Conservation (phyloP, 1,139 yeast genomes). For the Tardiomyces blankii region DNA sequence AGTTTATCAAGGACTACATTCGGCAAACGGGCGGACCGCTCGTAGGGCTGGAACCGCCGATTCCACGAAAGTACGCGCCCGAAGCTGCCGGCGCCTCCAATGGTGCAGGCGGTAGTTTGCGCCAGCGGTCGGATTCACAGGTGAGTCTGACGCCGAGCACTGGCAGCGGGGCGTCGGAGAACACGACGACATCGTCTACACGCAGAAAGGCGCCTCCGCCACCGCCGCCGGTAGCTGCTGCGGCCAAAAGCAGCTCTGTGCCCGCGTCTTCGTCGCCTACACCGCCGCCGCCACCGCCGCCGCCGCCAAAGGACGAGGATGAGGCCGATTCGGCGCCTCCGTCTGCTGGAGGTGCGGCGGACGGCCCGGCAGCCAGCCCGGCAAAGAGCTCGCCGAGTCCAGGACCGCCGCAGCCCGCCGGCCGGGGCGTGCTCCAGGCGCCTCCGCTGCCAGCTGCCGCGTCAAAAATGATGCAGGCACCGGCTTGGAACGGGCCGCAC, state of each 20-base stretch:
- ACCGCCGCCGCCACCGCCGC: constrained; percentile 17
- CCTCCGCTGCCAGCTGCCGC: constrained; percentile 1
- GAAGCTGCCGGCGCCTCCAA: constrained; percentile 6
- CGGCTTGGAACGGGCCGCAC: neutral
- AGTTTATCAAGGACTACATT: constrained; percentile 70
- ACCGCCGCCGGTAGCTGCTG: constrained; percentile 15
- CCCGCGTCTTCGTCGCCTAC: constrained; percentile 15
- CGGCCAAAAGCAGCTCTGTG: constrained; percentile 10
- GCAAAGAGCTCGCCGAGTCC: constrained; percentile 2
- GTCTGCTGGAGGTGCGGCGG: no score
- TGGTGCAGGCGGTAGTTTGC: constrained; percentile 4
- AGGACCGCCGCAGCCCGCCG: constrained; percentile 1
- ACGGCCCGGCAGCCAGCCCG: constrained; percentile 6
- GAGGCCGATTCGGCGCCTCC: no score
- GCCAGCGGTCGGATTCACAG: constrained; percentile 11
- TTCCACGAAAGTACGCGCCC: constrained; percentile 47
- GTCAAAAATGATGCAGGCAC: neutral
- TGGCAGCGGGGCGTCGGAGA: constrained; percentile 16
- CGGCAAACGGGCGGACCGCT: constrained; percentile 72
- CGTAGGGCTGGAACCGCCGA: constrained; percentile 78
- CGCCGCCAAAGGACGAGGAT: constrained; percentile 19
- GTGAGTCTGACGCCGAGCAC: constrained; percentile 17
- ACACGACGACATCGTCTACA: constrained; percentile 5
- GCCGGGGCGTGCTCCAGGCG: constrained; percentile 1
- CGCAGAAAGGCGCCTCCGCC: constrained; percentile 11